A percentile compares a stretch with the other conserved stretches of the same genome.
phyloP scores from a whole-genome alignment of 2,329 filamentous ascomycete genomes.

The Aspergillus amoenus region DNA sequence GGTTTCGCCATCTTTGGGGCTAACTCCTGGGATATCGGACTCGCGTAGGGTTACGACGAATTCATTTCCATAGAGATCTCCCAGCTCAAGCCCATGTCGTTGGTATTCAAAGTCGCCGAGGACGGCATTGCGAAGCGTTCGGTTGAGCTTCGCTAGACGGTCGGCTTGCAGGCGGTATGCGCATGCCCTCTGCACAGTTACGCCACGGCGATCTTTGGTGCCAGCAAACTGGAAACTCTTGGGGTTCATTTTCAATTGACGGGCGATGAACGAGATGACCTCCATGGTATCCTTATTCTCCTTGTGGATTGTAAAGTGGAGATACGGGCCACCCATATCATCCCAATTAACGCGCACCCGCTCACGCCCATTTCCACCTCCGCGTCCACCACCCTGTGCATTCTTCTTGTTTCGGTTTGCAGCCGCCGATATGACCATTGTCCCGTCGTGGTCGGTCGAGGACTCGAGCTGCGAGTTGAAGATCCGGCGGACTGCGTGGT shows the following conservation, averaged over 20 bases:
- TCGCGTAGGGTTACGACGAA: conserved; percentile 91
- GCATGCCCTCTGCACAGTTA: conserved; percentile 80
- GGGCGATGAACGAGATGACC: conserved; percentile 72
- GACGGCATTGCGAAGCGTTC: conserved; percentile 58
- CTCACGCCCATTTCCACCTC: conserved; percentile 28
- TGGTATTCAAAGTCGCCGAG: conserved; percentile 82
- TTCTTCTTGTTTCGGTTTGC: conserved; percentile 35
- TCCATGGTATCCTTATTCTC: conserved; percentile 98
- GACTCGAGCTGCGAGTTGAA: conserved; percentile 80
- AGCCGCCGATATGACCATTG: conserved; percentile 57
- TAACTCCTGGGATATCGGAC: conserved; percentile 61
- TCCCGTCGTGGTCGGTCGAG: conserved; percentile 68
- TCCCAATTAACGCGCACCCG: conserved; percentile 58
- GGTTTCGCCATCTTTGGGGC: conserved; percentile 47
- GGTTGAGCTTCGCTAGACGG: conserved; percentile 64
- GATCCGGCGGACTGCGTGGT: conserved; percentile 70
- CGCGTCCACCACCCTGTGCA: conserved; percentile 28
- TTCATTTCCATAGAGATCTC: conserved; percentile 84
- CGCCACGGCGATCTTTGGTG: conserved; percentile 86
- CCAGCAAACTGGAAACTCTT: conserved; percentile 80
- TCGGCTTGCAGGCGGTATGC: conserved; percentile 60
- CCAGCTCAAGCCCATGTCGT: conserved; percentile 70
- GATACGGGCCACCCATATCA: conserved; percentile 71
- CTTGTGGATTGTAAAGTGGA: conserved; percentile 92
- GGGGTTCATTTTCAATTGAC: conserved; percentile 65